Percentiles rank a stretch among this genome's conserved stretches.
phyloP scores from a whole-genome alignment of 495 filamentous ascomycete species.

The Aspergillus affinis region DNA sequence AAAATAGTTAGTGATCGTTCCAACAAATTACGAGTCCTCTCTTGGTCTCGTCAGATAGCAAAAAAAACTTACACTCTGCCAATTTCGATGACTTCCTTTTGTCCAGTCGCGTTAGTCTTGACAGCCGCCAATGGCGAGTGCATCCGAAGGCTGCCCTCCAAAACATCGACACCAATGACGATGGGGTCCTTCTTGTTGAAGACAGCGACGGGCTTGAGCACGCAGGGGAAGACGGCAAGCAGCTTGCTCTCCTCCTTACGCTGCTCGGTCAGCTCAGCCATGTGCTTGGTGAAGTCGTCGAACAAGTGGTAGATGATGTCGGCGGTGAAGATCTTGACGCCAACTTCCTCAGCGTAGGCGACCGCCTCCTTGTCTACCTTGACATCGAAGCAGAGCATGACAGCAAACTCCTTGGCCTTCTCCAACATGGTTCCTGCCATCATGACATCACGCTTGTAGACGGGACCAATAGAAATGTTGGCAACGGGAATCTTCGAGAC shows the following conservation, averaged over 20 bases:
- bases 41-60: background rate
- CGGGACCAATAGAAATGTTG: slow-evolving; percentile 95
- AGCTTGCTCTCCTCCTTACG: slow-evolving; percentile 96
- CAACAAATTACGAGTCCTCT: background rate
- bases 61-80: slow-evolving; percentile 86
- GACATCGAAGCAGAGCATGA: slow-evolving; percentile 99
- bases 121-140: slow-evolving; percentile 87
- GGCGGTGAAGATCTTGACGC: slow-evolving; percentile 97
- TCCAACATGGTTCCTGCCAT: slow-evolving; percentile 95
- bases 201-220: slow-evolving; percentile 82
- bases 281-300: slow-evolving; percentile 92
- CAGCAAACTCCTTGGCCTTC: slow-evolving; percentile 90
- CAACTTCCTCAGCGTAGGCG: slow-evolving; percentile 87
- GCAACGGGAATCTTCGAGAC: slow-evolving; percentile 94
- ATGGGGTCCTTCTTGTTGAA: slow-evolving; percentile 99
- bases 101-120: slow-evolving; percentile 71
- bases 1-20: slow-evolving; percentile 11
- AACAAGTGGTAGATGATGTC: slow-evolving; percentile 99
- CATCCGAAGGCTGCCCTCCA: slow-evolving; percentile 81
- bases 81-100: slow-evolving; percentile 77
- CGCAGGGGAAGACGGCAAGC: slow-evolving; percentile 94
- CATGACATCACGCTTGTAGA: slow-evolving; percentile 98
- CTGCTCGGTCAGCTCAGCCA: slow-evolving; percentile 78
- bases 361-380: slow-evolving; percentile 97
- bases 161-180: slow-evolving; percentile 91